These are phyloP conservation scores for Puccinellia tenuiflora DNA, from an alignment of 176 grass and related monocot genomes.

Conservation along the genomic window DNA sequence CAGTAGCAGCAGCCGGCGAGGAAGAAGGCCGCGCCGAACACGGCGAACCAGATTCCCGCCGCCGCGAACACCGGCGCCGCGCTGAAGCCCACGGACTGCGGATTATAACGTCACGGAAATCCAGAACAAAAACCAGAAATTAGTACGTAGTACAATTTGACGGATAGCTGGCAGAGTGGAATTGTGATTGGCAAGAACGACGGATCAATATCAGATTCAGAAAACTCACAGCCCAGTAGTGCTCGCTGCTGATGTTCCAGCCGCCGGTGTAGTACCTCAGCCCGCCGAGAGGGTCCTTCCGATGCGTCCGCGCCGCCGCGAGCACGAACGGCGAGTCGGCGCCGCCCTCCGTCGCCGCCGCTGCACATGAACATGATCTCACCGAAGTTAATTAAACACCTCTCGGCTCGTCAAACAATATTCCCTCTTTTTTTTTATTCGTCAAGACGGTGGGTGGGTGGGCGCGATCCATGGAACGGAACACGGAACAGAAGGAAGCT, in stretches of 20 bases:
- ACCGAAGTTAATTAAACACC: background rate
- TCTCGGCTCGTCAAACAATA: no score
- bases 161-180: no score
- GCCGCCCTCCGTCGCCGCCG: background rate
- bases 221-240: conserved; percentile 71
- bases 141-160: no score
- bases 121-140: no score
- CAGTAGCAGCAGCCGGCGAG: conserved; percentile 64
- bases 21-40: conserved; percentile 52
- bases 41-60: conserved; percentile 51
- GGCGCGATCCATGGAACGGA: background rate
- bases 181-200: no score
- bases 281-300: conserved; percentile 73
- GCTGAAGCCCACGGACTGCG: conserved; percentile 75
- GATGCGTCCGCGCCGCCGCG: conserved; percentile 57
- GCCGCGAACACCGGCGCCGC: conserved; percentile 63
- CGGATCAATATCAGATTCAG: no score
- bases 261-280: conserved; percentile 61
- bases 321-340: conserved; percentile 50
- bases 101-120: background rate
- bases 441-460: no score
- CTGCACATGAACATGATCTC: conserved; percentile 1
- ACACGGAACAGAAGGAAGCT: background rate
- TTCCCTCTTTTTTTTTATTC: background rate
- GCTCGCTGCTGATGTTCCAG: conserved; percentile 85